Evolutionary conservation across 2,329 filamentous ascomycete genomes (phyloP), one percentile per base, ranked within the genome.

Genomic region (Penicillium decumbens): DNA sequence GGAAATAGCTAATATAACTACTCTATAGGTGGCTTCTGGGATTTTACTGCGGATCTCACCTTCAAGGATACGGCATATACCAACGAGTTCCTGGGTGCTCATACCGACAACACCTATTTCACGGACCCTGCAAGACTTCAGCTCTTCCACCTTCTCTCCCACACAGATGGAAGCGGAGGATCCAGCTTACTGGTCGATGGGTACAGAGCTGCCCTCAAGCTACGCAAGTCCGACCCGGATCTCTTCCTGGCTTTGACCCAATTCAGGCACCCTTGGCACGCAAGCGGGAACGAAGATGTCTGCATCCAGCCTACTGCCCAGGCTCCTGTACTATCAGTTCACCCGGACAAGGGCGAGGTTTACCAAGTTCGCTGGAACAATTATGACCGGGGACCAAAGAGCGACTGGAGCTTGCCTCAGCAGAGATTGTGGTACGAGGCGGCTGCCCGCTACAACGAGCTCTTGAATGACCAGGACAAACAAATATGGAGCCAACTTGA

Each of bases 81-180:
- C 1, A 89, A 87, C 61, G 78, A 93, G 43, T 84, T 84, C 1
- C 80, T 98, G 2, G 82, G 83, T 18, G 85, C 88, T 0, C 93
- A 98, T 70, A 97, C 92, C 1, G 93, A 98, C 72, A 97, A 83
- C 6, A 95, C 92, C 1, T 97, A 98, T 71, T 97, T 97, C 72
- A 90, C 83, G 20, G 92, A 97, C 55, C 92, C 93, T 0, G 85
- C 88, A 2, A 89, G 92, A 8, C 79, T 98, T 29, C 93, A 98
- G 68, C 84, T 93, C 24, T 95, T 98, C 70, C 93, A 98, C 65
- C 77, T 96, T 41, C 80, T 97, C 25, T 93, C 88, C 0, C 89
- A 95, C 67, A 85, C 83, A 6, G 49, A 70, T 58, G 50, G 75
- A 8, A 49, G 58, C 9, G 93, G 92, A 8, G 93, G 93, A 5